Conservation (phyloP, 768 basidiomycete species). For the Saitozyma sp. region DNA sequence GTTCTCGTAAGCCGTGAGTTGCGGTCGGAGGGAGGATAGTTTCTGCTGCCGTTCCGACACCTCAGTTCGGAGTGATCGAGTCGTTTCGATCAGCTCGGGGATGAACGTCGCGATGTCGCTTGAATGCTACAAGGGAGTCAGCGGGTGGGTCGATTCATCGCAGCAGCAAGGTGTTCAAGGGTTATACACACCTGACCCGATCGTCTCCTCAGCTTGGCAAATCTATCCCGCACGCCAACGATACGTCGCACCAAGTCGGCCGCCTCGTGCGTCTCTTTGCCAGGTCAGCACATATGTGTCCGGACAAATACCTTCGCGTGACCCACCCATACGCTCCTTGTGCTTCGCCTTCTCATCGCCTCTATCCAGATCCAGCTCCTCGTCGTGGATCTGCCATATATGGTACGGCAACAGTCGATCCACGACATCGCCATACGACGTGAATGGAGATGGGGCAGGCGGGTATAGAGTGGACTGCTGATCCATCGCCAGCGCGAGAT, state of each 20-base stretch:
- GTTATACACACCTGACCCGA: no score
- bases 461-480: slow-evolving; percentile 16
- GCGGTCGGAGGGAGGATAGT: no score
- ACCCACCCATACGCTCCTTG: background rate
- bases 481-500: slow-evolving; percentile 18
- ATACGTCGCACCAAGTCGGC: background rate
- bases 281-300: background rate
- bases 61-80: no score
- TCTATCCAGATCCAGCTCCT: slow-evolving; percentile 19
- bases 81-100: no score
- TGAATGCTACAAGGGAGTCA: no score
- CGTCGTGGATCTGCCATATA: slow-evolving; percentile 35
- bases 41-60: no score
- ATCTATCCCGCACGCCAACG: slow-evolving; percentile 1
- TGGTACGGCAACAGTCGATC: slow-evolving; percentile 33
- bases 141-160: no score
- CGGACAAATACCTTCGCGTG: background rate
- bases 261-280: background rate
- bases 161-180: no score
- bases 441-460: slow-evolving; percentile 11
- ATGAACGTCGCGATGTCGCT: no score
- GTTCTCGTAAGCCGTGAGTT: no score
- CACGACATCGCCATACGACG: slow-evolving; percentile 24
- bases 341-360: background rate
- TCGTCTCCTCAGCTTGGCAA: background rate